These are phyloP conservation scores for Yamadazyma blattariae DNA, from an alignment of 1,139 yeast genomes.

Conservation along the genomic window DNA sequence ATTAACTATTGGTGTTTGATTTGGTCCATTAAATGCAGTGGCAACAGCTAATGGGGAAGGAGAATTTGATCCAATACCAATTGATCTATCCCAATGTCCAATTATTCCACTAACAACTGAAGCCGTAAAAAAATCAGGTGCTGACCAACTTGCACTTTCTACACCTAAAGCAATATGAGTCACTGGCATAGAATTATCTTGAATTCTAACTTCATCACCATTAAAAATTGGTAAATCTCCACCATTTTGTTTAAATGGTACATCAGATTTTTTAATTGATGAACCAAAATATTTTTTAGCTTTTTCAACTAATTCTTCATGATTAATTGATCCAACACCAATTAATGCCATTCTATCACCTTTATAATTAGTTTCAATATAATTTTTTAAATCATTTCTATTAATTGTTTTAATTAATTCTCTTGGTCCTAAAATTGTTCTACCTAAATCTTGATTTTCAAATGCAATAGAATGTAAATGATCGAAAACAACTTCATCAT, in stretches of 20 bases:
- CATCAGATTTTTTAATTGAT: conserved; percentile 63
- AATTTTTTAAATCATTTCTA: conserved; percentile 70
- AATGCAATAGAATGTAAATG: conserved; percentile 92
- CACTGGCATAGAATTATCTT: conserved; percentile 79
- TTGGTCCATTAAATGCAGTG: conserved; percentile 61
- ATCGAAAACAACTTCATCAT: conserved; percentile 97
- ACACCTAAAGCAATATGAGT: conserved; percentile 92
- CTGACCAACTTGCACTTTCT: conserved; percentile 98
- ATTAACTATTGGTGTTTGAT: conserved; percentile 67
- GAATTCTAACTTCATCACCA: conserved; percentile 83
- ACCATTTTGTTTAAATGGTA: conserved; percentile 69
- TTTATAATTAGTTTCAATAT: conserved; percentile 82
- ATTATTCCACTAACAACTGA: conserved; percentile 94
- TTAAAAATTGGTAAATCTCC: conserved; percentile 78
- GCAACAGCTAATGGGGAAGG: conserved; percentile 78
- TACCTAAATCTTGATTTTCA: conserved; percentile 88
- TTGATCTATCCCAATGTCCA: conserved; percentile 96
- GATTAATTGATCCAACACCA: conserved; percentile 93
- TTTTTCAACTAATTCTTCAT: conserved; percentile 71
- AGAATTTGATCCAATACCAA: conserved; percentile 70
- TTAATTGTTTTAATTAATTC: conserved; percentile 81
- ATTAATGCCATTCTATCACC: conserved; percentile 98
- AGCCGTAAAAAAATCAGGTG: conserved; percentile 93
- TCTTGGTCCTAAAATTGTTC: conserved; percentile 96
- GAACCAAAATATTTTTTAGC: conserved; percentile 76